Evolutionary conservation across 108 stramenopile species (phyloP).

Genomic region (Skeletonema marinoi): DNA sequence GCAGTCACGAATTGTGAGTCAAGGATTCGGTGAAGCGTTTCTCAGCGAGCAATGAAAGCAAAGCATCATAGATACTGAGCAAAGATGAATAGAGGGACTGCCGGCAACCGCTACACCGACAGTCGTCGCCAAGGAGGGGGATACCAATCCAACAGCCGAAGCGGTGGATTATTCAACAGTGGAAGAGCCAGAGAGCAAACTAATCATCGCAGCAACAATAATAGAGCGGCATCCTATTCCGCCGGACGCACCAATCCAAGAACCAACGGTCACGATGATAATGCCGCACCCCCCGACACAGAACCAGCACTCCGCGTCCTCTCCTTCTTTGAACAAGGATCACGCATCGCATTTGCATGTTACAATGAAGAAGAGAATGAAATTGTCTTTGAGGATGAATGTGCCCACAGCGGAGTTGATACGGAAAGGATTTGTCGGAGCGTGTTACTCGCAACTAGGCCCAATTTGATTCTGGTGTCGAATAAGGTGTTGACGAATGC

Average conservation of each 20-base stretch:
- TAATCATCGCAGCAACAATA: background rate
- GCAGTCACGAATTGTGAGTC: too few relatives aligned
- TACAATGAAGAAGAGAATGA: constrained; percentile 78
- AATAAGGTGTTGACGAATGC: constrained; percentile 51
- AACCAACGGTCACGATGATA: constrained; percentile 1
- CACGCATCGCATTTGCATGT: constrained; percentile 73
- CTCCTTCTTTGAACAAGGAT: constrained; percentile 66
- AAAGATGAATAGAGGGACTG: background rate
- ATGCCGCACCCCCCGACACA: constrained; percentile 30
- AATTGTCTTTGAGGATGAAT: constrained; percentile 63
- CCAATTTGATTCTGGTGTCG: constrained; percentile 71
- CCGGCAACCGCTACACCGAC: constrained; percentile 10
- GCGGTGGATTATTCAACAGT: background rate
- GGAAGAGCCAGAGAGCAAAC: background rate
- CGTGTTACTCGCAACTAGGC: constrained; percentile 52
- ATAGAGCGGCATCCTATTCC: background rate
- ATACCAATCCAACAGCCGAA: background rate
- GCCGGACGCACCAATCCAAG: background rate
- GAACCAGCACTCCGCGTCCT: constrained; percentile 63
- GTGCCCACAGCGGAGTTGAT: constrained; percentile 49
- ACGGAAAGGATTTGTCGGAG: constrained; percentile 57
- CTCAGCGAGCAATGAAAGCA: too few relatives aligned
- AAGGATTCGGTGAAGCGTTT: too few relatives aligned
- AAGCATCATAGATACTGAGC: too few relatives aligned
- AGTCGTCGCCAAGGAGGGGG: background rate